Percentiles rank a stretch among this genome's conserved stretches.
Conservation (phyloP, 1,139 yeast genomes). For the Candida sp. region DNA sequence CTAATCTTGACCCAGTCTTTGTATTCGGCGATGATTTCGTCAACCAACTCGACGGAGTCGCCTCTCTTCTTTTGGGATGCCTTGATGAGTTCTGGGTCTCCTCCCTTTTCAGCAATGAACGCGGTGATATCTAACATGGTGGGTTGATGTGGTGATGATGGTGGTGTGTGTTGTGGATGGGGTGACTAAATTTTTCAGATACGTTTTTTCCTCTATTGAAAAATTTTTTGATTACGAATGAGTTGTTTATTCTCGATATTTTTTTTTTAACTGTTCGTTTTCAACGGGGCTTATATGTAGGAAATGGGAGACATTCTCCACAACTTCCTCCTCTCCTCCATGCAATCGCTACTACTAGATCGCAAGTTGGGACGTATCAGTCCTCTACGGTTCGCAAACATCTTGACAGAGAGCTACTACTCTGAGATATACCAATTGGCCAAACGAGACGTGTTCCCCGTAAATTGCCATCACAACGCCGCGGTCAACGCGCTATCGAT, state of each 20-base stretch:
- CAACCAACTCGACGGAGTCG: slow-evolving; percentile 92
- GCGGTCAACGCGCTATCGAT: slow-evolving; percentile 70
- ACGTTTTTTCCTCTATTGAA: not conserved
- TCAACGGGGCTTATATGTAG: not conserved
- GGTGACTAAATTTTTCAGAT: not conserved
- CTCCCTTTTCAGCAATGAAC: slow-evolving; percentile 96
- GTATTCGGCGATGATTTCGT: slow-evolving; percentile 90
- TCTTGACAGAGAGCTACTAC: slow-evolving; percentile 46
- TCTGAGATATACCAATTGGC: slow-evolving; percentile 24
- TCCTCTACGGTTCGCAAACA: slow-evolving; percentile 39
- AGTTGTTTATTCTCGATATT: not conserved
- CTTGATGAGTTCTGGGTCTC: slow-evolving; percentile 88
- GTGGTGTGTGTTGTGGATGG: not conserved
- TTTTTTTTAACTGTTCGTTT: no score
- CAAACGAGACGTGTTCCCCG: slow-evolving; percentile 35
- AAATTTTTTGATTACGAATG: not conserved
- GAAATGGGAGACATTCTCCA: not conserved
- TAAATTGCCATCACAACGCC: slow-evolving; percentile 42
- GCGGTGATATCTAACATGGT: slow-evolving; percentile 89
- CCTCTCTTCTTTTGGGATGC: slow-evolving; percentile 95
- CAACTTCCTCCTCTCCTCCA: slow-evolving; percentile 10
- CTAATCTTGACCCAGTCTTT: slow-evolving; percentile 93
- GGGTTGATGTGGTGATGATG: not conserved
- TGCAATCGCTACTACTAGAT: slow-evolving; percentile 46
- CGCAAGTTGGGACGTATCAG: slow-evolving; percentile 30